phyloP scores from a whole-genome alignment of 2,329 filamentous ascomycete species.

The Diplodia sapinea region DNA sequence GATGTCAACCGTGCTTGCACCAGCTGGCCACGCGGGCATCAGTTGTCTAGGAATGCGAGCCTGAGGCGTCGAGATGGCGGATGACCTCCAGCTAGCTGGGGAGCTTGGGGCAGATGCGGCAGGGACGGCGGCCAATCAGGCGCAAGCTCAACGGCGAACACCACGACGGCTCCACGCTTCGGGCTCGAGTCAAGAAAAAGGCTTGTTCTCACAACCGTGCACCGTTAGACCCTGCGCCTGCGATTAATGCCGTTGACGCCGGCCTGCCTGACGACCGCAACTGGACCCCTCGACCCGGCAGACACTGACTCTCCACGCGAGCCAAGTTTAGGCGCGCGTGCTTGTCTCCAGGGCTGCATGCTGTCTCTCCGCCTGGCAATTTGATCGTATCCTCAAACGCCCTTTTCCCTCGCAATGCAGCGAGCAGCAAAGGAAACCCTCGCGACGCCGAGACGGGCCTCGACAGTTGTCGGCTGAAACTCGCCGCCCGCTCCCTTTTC shows the following conservation, averaged over 20 bases:
- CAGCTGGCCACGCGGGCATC: conserved; percentile 12
- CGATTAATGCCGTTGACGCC: background rate
- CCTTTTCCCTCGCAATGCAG: background rate
- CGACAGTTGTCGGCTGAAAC: conserved; percentile 1
- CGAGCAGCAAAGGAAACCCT: background rate
- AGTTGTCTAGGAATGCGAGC: background rate
- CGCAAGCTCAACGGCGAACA: background rate
- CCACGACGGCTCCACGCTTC: conserved; percentile 10
- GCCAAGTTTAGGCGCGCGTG: background rate
- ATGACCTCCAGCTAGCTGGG: background rate
- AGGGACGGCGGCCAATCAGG: background rate
- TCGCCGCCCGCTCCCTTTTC: background rate
- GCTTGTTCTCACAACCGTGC: conserved; percentile 18
- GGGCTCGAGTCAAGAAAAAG: conserved; percentile 13
- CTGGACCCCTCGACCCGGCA: background rate
- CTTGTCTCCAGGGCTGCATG: background rate
- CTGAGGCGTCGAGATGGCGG: conserved; percentile 3
- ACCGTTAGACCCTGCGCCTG: background rate
- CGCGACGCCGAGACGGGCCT: background rate
- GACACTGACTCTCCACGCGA: conserved; percentile 8
- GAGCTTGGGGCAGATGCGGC: background rate
- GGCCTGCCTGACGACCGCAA: background rate
- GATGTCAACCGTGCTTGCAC: background rate
- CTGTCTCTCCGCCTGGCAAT: conserved; percentile 1
- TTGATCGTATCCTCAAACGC: conserved; percentile 18